These are phyloP conservation scores for Trichoderma sp. DNA, from an alignment of 2,329 filamentous ascomycete species.

Conservation along the genomic window DNA sequence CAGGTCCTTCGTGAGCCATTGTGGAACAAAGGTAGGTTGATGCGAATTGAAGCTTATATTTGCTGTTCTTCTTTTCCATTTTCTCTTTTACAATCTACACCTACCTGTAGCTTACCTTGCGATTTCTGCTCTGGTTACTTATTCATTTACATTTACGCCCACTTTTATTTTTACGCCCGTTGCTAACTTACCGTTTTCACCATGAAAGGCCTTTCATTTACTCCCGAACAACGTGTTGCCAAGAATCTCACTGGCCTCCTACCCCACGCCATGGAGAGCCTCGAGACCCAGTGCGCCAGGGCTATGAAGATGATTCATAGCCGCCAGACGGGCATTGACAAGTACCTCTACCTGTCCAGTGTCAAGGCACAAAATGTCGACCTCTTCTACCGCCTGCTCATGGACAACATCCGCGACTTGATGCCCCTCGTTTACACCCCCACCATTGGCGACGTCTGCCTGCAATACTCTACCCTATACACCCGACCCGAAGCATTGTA, in stretches of 20 bases:
- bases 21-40: conserved; percentile 61
- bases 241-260: conserved; percentile 67
- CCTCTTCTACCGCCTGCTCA: conserved; percentile 79
- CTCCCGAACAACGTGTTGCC: conserved; percentile 59
- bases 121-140: background rate
- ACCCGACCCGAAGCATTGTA: conserved; percentile 94
- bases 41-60: background rate
- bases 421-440: conserved; percentile 86
- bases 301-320: conserved; percentile 73
- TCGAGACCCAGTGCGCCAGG: conserved; percentile 59
- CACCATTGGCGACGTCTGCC: conserved; percentile 91
- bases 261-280: conserved; percentile 61
- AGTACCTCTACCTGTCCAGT: conserved; percentile 77
- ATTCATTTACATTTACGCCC: background rate
- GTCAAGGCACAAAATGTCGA: conserved; percentile 74
- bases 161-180: background rate
- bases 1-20: conserved; percentile 61
- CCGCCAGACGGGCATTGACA: conserved; percentile 70
- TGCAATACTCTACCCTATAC: conserved; percentile 94
- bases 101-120: background rate
- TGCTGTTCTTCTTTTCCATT: background rate
- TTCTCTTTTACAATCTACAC: background rate
- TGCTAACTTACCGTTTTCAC: conserved; percentile 9
- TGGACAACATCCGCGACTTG: conserved; percentile 72
- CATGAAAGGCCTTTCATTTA: conserved; percentile 59